Evolutionary conservation across 2,329 filamentous ascomycete species (phyloP).

Genomic region (Pseudogymnoascus sp.): DNA sequence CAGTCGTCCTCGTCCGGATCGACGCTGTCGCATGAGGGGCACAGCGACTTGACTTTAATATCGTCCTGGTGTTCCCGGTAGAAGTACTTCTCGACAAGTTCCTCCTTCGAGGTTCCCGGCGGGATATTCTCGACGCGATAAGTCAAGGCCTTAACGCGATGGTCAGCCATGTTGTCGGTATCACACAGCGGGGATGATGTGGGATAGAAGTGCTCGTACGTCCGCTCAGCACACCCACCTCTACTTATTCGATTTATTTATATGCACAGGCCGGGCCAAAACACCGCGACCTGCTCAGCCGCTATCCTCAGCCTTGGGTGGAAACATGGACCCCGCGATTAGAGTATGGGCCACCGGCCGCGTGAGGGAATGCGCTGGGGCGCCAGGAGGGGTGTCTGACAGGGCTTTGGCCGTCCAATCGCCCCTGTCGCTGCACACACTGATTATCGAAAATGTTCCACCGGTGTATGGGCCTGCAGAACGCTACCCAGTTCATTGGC

Average conservation of each 20-base stretch:
- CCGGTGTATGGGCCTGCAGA: neutral
- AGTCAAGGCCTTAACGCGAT: neutral
- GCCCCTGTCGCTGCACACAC: neutral
- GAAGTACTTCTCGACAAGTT: neutral
- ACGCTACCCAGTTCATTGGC: neutral
- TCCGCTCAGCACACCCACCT: neutral
- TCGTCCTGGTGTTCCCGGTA: constrained; percentile 2
- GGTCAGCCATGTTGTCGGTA: neutral
- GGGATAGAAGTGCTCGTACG: neutral
- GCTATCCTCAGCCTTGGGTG: neutral
- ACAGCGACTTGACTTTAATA: constrained; percentile 12
- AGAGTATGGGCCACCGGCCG: neutral
- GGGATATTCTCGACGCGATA: constrained; percentile 14
- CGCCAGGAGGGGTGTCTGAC: neutral
- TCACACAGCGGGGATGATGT: neutral
- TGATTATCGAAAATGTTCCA: constrained; percentile 4
- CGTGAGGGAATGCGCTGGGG: neutral
- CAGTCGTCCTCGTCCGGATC: neutral
- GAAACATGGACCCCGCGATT: constrained; percentile 6
- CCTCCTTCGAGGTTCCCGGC: constrained; percentile 4
- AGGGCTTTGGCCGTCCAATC: neutral
- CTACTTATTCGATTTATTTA: constrained; percentile 5
- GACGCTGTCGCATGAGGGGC: neutral
- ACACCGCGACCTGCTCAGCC: neutral
- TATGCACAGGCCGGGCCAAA: neutral